These are phyloP conservation scores for Phytophthora pistaciae DNA, from an alignment of 352 stramenopile species.

Conservation along the genomic window DNA sequence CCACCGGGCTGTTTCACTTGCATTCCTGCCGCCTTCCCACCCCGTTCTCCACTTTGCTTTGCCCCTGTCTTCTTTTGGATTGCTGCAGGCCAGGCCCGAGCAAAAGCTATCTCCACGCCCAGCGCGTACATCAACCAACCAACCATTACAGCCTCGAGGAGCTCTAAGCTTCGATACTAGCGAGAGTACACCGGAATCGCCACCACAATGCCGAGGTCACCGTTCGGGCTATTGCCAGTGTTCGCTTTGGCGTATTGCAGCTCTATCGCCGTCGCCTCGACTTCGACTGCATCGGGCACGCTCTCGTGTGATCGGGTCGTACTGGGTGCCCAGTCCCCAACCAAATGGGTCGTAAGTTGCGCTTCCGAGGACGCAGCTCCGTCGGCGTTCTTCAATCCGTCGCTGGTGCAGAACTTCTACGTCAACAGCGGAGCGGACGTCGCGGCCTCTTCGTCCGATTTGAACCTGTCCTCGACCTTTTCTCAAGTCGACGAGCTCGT, in stretches of 20 bases:
- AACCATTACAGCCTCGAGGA: slow-evolving; percentile 5
- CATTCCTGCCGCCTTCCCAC: slow-evolving; percentile 23
- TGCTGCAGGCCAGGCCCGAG: slow-evolving; percentile 2
- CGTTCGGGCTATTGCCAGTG: background rate
- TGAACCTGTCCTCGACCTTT: slow-evolving; percentile 54
- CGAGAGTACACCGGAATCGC: slow-evolving; percentile 10
- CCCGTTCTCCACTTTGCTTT: slow-evolving; percentile 19
- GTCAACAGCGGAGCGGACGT: slow-evolving; percentile 32
- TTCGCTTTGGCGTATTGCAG: slow-evolving; percentile 12
- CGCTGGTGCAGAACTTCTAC: slow-evolving; percentile 38
- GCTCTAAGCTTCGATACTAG: slow-evolving; percentile 9
- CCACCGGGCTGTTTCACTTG: slow-evolving; percentile 27
- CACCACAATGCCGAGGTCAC: slow-evolving; percentile 25
- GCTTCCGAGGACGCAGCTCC: slow-evolving; percentile 10
- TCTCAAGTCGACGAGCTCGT: slow-evolving; percentile 40
- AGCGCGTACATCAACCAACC: slow-evolving; percentile 26
- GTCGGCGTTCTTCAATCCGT: slow-evolving; percentile 45
- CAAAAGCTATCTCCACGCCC: slow-evolving; percentile 24
- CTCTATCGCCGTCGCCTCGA: background rate
- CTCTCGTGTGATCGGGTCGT: slow-evolving; percentile 34
- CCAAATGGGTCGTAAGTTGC: slow-evolving; percentile 47
- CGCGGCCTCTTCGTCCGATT: slow-evolving; percentile 19
- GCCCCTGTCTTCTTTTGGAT: background rate
- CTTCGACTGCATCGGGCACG: slow-evolving; percentile 13
- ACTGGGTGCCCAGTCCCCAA: slow-evolving; percentile 36